Evolutionary conservation across 1,284 basidiomycete genomes (phyloP), one percentile per base, ranked within the genome.

Genomic region (Anthracocystis walkeri): DNA sequence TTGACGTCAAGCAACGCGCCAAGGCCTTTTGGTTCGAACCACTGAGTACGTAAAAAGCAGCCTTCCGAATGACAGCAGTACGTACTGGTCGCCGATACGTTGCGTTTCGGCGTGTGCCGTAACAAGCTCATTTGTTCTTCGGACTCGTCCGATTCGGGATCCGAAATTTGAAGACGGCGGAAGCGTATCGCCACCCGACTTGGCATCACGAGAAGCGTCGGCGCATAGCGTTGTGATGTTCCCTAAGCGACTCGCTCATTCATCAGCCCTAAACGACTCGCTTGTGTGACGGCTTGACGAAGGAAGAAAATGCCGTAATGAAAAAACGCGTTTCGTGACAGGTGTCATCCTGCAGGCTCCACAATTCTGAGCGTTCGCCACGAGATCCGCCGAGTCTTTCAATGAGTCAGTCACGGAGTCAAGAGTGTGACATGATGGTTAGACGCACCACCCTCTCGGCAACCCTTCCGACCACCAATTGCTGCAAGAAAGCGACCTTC

Each of bases 151-250:
- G 20, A 25, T 21, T 45, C 25, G 44, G n/a, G n/a, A n/a, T n/a
- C n/a, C n/a, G n/a, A n/a, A n/a, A n/a, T n/a, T n/a, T n/a, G n/a
- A 25, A 12, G 11, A 4, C 21, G 44, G 11, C 21, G 44, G 11
- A 25, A 25, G 44, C 44, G 44, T 45, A 25, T 45, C 44, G 44
- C 44, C 44, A 45, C 23, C 44, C 8, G 23, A 45, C 44, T 45
- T 2, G 6, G 23, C 23, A 1, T n/a, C 1, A 25, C 44, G 21
- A 45, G 42, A 42, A 20, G 41, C 16, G n/a, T 3, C 2, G 18
- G 7, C 42, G n/a, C 20, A 44, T 14, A 14, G 12, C 16, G 38
- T 14, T 40, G 38, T 40, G 38, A 40, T 40, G 38, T 7, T 11
- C 11, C 38, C 12, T 40, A 40, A 40, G 16, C 38, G 38, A 40